Evolutionary conservation across 805 yeast genomes (phyloP).

Genomic region (Saturnispora quitensis): DNA sequence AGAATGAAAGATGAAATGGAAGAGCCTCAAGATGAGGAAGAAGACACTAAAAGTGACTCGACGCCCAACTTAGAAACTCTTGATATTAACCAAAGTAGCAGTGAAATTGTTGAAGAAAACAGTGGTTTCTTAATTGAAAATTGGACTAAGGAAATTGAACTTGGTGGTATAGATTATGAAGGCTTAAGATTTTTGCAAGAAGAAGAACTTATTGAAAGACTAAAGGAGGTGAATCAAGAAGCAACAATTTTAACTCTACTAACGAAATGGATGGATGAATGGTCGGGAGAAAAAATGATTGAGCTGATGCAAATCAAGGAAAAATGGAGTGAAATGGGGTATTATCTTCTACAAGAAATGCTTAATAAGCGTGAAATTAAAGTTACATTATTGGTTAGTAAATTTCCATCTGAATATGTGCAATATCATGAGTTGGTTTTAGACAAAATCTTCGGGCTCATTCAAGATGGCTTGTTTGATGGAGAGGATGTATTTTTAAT

Average conservation of each 20-base stretch:
- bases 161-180: conserved; percentile 1
- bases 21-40: conserved; percentile 1
- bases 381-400: not conserved
- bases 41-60: conserved; percentile 8
- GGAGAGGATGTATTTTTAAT: conserved; percentile 13
- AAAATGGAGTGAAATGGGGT: not conserved
- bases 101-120: not conserved
- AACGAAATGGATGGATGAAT: not conserved
- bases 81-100: conserved; percentile 9
- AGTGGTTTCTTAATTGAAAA: not conserved
- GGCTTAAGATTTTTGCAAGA: not conserved
- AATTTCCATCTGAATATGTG: not conserved
- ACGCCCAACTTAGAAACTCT: conserved; percentile 14
- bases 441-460: conserved; percentile 1
- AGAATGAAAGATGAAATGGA: not conserved
- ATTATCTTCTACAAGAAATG: conserved; percentile 5
- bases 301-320: not conserved
- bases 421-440: conserved; percentile 8
- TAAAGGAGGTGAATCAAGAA: not conserved
- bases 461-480: not conserved
- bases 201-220: not conserved
- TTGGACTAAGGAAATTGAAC: conserved; percentile 1
- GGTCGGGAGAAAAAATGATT: not conserved
- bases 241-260: not conserved
- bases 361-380: not conserved